Conservation (phyloP, 768 basidiomycete species). For the Roridomyces roridus region DNA sequence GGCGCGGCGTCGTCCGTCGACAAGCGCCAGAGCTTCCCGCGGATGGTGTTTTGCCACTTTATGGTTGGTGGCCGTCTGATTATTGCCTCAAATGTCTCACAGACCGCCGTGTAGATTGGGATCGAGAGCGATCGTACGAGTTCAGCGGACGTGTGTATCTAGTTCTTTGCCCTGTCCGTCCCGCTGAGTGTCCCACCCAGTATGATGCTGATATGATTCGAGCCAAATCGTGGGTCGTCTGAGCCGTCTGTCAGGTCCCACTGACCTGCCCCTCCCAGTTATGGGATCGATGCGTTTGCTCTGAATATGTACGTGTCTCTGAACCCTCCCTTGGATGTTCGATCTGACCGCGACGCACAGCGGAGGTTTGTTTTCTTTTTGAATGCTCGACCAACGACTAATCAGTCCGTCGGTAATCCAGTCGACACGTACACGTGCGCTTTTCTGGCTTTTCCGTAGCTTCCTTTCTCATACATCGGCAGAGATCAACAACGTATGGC, state of each 20-base stretch:
- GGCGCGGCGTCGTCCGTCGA: neutral
- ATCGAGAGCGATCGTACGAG: conserved; percentile 21
- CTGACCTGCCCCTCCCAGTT: neutral
- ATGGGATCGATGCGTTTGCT: conserved; percentile 45
- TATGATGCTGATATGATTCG: conserved; percentile 22
- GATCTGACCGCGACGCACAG: conserved; percentile 5
- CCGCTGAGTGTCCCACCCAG: neutral
- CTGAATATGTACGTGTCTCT: conserved; percentile 35
- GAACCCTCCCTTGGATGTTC: neutral
- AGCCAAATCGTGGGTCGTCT: conserved; percentile 12
- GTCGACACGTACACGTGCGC: conserved; percentile 41
- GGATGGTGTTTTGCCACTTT: conserved; percentile 12
- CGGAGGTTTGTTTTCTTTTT: conserved; percentile 23
- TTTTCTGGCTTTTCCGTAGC: neutral
- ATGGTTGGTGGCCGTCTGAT: conserved; percentile 9
- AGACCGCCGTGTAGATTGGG: conserved; percentile 7
- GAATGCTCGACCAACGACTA: too few relatives aligned
- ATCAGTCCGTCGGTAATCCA: too few relatives aligned
- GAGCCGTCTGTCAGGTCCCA: too few relatives aligned
- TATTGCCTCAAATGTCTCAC: too few relatives aligned
- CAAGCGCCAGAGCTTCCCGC: neutral
- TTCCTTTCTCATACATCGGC: neutral
- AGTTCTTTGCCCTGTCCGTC: too few relatives aligned
- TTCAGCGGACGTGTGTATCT: conserved; percentile 13
- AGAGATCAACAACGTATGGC: conserved; percentile 15